phyloP scores from a whole-genome alignment of 495 filamentous ascomycete genomes.

The Neurospora sp. region DNA sequence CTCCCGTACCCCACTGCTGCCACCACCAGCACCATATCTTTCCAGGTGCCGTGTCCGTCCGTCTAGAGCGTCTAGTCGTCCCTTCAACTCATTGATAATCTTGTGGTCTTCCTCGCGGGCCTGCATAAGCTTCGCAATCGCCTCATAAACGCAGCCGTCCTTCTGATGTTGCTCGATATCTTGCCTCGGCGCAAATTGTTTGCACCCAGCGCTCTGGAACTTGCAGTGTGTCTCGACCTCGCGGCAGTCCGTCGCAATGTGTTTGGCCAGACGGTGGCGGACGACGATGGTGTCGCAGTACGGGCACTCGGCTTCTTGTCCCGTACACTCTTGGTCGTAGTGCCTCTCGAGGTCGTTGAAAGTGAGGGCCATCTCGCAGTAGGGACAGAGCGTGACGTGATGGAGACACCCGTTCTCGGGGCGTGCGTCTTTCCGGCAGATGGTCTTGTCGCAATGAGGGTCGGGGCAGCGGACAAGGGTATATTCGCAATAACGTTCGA shows the following conservation, averaged over 20 bases:
- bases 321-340: slow-evolving; percentile 22
- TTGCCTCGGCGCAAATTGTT: slow-evolving; percentile 19
- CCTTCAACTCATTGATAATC: slow-evolving; percentile 18
- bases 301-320: slow-evolving; percentile 23
- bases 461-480: slow-evolving; percentile 54
- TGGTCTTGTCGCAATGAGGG: slow-evolving; percentile 27
- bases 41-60: not conserved
- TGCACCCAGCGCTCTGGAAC: slow-evolving; percentile 33
- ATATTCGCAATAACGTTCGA: slow-evolving; percentile 65
- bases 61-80: slow-evolving; percentile 10
- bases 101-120: slow-evolving; percentile 16
- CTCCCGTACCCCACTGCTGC: not conserved
- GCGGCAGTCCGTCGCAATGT: slow-evolving; percentile 29
- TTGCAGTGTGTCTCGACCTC: slow-evolving; percentile 30
- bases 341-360: slow-evolving; percentile 35
- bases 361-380: slow-evolving; percentile 29
- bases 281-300: slow-evolving; percentile 28
- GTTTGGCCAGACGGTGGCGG: slow-evolving; percentile 29
- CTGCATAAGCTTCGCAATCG: slow-evolving; percentile 13
- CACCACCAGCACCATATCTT: not conserved
- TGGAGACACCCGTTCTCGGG: slow-evolving; percentile 40
- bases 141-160: slow-evolving; percentile 17
- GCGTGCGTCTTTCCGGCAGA: slow-evolving; percentile 25
- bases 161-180: slow-evolving; percentile 21
- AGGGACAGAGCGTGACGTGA: slow-evolving; percentile 30